These are phyloP conservation scores for Pseudocercospora fuligena DNA, from an alignment of 2,329 filamentous ascomycete genomes.

Conservation along the genomic window DNA sequence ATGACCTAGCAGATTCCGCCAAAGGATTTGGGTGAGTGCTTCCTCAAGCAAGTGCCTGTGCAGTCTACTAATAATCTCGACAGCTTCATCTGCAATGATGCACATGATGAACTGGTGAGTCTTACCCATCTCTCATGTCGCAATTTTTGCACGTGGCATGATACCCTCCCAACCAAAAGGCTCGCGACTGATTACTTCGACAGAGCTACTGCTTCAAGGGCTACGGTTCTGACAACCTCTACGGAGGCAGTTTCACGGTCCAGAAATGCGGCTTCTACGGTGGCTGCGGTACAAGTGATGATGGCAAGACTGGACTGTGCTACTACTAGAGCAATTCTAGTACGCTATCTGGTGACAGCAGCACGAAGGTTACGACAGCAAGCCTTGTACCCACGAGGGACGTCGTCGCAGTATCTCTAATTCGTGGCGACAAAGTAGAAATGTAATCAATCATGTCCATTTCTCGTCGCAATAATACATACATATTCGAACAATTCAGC, in stretches of 20 bases:
- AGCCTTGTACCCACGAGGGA: not conserved
- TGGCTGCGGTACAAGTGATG: not conserved
- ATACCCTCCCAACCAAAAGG: not conserved
- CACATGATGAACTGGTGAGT: not conserved
- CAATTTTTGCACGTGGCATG: not conserved
- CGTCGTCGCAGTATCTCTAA: not conserved
- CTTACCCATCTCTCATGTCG: not conserved
- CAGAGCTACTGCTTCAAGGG: not conserved
- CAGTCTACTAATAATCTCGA: not conserved
- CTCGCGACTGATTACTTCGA: not conserved
- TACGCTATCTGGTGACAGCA: not conserved
- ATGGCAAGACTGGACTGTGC: not conserved
- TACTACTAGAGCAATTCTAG: not conserved
- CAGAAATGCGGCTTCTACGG: not conserved
- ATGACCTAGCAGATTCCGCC: not conserved
- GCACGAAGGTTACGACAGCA: not conserved
- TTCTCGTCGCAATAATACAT: not conserved
- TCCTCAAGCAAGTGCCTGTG: not conserved
- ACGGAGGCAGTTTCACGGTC: not conserved
- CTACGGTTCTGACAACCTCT: not conserved
- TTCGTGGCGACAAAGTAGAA: not conserved
- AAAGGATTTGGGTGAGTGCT: not conserved
- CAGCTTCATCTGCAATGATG: not conserved
- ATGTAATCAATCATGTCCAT: not conserved
- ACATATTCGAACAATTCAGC: not conserved